Evolutionary conservation across 1,284 basidiomycete genomes (phyloP), one percentile per base, ranked within the genome.

Genomic region (Mycena sp.): DNA sequence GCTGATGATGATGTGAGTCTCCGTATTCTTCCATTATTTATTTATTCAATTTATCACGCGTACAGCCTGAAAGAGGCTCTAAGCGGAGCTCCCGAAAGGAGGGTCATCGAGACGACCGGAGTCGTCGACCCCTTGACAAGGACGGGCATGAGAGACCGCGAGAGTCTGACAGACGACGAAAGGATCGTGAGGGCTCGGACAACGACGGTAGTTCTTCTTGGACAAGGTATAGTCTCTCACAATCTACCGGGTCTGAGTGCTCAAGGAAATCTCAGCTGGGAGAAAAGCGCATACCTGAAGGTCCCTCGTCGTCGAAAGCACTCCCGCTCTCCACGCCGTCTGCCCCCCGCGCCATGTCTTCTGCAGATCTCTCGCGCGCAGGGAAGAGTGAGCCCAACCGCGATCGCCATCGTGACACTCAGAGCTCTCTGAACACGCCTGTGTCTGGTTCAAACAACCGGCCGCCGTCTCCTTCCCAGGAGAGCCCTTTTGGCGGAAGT

Each of bases 1-100:
- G 72, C 81, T 0, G 88, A 90, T 40, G 91, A 93, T 62, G 90
- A 92, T 70, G 91, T 91, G 73, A 73, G 88, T 80, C 10, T 16
- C 38, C 45, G 60, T 43, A 11, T 52, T 68, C 46, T 35, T 23
- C 21, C 54, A 66, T 57, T 45, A 5, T 63, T 35, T 62, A 40
- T 35, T 38, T 61, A 71, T 61, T 49, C 61, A 72, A 61, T 58
- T 61, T 65, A 17, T 21, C 48, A 19, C 37, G 12, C 21, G n/a
- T 40, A 43, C 68, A 92, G 90, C 77, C 85, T 63, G 91, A 93
- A 58, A 85, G 91, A 64, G 81, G 82, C 44, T 84, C 87, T 14
- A 93, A 93, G 73, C 87, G 91, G 30, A 84, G 85, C 58, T 89
- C 90, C 63, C 87, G 91, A 50, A 91, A 90, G 72, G 91, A 92